Evolutionary conservation across 805 yeast genomes (phyloP).

Genomic region (Metschnikowia hibisci): DNA sequence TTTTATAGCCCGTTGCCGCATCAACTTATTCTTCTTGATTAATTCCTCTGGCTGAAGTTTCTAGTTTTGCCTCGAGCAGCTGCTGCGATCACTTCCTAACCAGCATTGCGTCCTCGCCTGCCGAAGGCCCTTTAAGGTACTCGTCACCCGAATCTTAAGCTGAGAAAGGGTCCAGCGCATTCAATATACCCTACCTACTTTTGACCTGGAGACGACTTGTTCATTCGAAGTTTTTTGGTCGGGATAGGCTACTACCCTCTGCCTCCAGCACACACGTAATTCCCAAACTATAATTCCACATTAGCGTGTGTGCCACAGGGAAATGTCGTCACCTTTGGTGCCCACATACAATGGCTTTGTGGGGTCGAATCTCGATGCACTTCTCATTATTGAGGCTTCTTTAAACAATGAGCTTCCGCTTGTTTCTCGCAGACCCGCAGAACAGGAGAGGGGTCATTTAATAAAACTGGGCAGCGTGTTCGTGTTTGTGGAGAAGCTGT

Average conservation of each 20-base stretch:
- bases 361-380: conserved; percentile 78
- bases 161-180: not conserved
- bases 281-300: too few relatives aligned
- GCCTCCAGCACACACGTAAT: too few relatives aligned
- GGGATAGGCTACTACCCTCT: too few relatives aligned
- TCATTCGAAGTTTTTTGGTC: too few relatives aligned
- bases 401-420: conserved; percentile 54
- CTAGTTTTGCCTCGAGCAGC: not conserved
- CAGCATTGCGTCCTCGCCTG: not conserved
- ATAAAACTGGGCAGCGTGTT: conserved; percentile 78
- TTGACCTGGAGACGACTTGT: not conserved
- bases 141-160: not conserved
- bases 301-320: not conserved
- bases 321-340: conserved; percentile 5
- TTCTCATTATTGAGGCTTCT: conserved; percentile 76
- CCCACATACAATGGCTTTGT: conserved; percentile 55
- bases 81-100: not conserved
- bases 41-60: not conserved
- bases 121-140: not conserved
- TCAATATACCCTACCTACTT: not conserved
- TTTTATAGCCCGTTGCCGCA: conserved; percentile 1
- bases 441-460: conserved; percentile 61
- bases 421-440: conserved; percentile 78
- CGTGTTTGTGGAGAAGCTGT: conserved; percentile 76
- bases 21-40: not conserved